Evolutionary conservation across 2,329 filamentous ascomycete species (phyloP), one percentile per base, ranked within the genome.

Genomic region (Verticillium dahliae): DNA sequence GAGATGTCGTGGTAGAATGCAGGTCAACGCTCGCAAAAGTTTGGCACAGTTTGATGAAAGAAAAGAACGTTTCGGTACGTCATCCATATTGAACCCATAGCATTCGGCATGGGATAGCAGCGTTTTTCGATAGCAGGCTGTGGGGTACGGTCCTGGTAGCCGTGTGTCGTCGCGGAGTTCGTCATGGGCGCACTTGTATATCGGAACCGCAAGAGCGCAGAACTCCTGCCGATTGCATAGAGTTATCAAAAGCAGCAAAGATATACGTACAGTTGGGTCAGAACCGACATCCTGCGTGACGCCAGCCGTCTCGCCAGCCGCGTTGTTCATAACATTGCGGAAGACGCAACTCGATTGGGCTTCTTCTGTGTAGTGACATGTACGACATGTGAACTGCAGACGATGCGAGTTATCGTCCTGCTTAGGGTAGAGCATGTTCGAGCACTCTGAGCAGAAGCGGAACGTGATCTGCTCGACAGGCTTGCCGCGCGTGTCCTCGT

Each of bases 361-460:
- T 66, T 90, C 86, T 74, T 97, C 92, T 70, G 89, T 91, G 78
- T 92, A 97, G 73, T 92, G 89, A 80, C 95, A 99, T 62, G 93
- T 97, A 69, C 94, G 91, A 82, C 95, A 99, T 66, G 91, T 92
- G 78, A 96, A 99, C 81, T 97, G 90, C 68, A 99, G 88, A 70
- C 88, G 89, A 79, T 91, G 91, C 65, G 87, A 87, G 64, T 88
- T 82, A 65, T 89, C 87, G 77, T 99, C 92, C 81, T 99, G 96
- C 78, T 96, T 95, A 58, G 95, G 95, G 73, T 98, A 98, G 61
- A 99, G 83, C 85, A 99, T 90, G 82, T 99, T 99, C 70, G 93
- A 97, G 80, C 95, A 99, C 83, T 99, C 95, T 69, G 92, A 92
- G 81, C 95, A 99, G 84, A 99, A 99, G 72, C 91, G 90, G 78